Conservation (phyloP, 1,284 basidiomycete genomes). For the Caloboletus inedulis region DNA sequence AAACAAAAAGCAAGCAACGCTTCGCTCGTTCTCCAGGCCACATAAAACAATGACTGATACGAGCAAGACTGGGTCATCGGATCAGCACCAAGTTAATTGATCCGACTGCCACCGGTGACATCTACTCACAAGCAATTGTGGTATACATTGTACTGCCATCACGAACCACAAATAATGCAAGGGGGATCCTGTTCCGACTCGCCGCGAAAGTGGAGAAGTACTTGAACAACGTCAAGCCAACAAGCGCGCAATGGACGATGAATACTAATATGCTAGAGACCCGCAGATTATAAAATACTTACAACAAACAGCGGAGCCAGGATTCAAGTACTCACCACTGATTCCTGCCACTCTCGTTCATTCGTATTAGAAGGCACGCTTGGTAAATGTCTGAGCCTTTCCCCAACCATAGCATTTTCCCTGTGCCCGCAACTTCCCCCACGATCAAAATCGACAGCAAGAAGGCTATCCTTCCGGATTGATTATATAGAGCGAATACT, state of each 20-base stretch:
- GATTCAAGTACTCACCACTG: slow-evolving; percentile 20
- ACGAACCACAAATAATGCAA: slow-evolving; percentile 24
- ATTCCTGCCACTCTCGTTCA: background rate
- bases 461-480: slow-evolving; percentile 13
- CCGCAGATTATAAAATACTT: background rate
- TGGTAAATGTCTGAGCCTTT: background rate
- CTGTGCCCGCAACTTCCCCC: slow-evolving; percentile 6
- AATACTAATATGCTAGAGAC: slow-evolving; percentile 16
- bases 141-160: slow-evolving; percentile 16
- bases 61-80: slow-evolving; percentile 10
- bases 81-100: slow-evolving; percentile 1
- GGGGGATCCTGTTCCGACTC: slow-evolving; percentile 16
- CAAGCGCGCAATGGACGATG: slow-evolving; percentile 17
- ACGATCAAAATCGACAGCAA: slow-evolving; percentile 14
- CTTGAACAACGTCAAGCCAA: slow-evolving; percentile 20
- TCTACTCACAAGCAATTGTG: slow-evolving; percentile 11
- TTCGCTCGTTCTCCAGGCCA: slow-evolving; percentile 11
- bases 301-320: background rate
- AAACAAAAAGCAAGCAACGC: slow-evolving; percentile 16
- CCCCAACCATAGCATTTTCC: slow-evolving; percentile 5
- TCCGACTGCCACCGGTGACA: background rate
- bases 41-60: too few relatives aligned
- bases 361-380: slow-evolving; percentile 14
- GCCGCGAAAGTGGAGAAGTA: slow-evolving; percentile 12
- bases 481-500: slow-evolving; percentile 24